Evolutionary conservation across 768 basidiomycete species (phyloP).

Genomic region (Xerocomus brunneocitrinus): DNA sequence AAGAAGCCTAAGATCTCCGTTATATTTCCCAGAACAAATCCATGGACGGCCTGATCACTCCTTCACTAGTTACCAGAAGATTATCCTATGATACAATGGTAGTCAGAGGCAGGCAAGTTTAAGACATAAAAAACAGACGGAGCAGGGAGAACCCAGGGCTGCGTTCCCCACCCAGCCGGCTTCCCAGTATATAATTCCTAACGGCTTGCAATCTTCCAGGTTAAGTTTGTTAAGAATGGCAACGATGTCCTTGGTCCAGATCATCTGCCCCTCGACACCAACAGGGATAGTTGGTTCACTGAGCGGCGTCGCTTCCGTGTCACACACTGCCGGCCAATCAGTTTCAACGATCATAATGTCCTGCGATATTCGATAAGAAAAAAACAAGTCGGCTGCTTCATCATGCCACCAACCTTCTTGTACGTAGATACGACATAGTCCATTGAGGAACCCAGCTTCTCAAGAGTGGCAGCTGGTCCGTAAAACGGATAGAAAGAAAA

Average conservation of each 20-base stretch:
- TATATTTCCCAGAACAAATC: not conserved
- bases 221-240: not conserved
- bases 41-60: not conserved
- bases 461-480: not conserved
- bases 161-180: not conserved
- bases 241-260: not conserved
- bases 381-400: not conserved
- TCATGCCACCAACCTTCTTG: not conserved
- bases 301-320: not conserved
- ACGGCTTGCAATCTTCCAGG: not conserved
- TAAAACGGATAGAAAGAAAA: not conserved
- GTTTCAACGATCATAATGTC: not conserved
- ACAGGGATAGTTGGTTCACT: not conserved
- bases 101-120: not conserved
- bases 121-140: not conserved
- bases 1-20: not conserved
- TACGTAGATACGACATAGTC: not conserved
- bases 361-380: not conserved
- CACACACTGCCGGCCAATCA: not conserved
- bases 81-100: not conserved
- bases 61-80: not conserved
- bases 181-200: not conserved
- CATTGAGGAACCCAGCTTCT: not conserved
- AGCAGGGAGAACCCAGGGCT: not conserved
- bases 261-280: not conserved